Evolutionary conservation across 495 filamentous ascomycete genomes (phyloP).

Genomic region (Trichoderma erinaceum): DNA sequence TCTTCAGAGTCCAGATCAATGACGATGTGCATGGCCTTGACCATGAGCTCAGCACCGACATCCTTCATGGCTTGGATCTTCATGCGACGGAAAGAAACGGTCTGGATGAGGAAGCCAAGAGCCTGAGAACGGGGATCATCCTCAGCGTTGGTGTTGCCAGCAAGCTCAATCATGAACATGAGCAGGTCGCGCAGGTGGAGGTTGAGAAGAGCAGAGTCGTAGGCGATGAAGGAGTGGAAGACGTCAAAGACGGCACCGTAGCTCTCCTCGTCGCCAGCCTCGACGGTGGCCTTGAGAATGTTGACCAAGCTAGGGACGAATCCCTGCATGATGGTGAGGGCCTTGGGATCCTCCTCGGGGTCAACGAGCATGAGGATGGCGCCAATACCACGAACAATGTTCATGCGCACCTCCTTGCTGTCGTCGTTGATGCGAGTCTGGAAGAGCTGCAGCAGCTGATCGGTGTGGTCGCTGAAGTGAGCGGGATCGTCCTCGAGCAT

Average conservation of each 20-base stretch:
- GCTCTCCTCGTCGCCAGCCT: slow-evolving; percentile 73
- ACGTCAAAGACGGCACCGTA: slow-evolving; percentile 89
- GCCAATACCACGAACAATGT: slow-evolving; percentile 89
- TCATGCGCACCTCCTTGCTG: slow-evolving; percentile 85
- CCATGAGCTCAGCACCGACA: slow-evolving; percentile 78
- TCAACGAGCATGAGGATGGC: slow-evolving; percentile 83
- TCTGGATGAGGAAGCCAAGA: slow-evolving; percentile 88
- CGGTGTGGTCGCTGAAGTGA: slow-evolving; percentile 66
- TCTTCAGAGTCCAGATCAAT: slow-evolving; percentile 84
- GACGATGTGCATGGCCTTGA: slow-evolving; percentile 77
- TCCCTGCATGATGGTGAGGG: slow-evolving; percentile 65
- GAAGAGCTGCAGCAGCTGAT: slow-evolving; percentile 77
- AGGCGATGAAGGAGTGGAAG: slow-evolving; percentile 91
- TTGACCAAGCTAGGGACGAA: slow-evolving; percentile 83
- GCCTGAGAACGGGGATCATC: slow-evolving; percentile 86
- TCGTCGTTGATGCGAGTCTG: slow-evolving; percentile 83
- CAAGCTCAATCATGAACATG: slow-evolving; percentile 88
- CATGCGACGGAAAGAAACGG: slow-evolving; percentile 82
- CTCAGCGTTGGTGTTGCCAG: slow-evolving; percentile 63
- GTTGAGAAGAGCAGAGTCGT: slow-evolving; percentile 76
- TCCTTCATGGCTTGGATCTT: slow-evolving; percentile 79
- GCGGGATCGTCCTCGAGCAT: slow-evolving; percentile 80
- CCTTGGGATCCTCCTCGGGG: slow-evolving; percentile 69
- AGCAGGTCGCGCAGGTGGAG: slow-evolving; percentile 85
- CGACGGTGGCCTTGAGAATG: slow-evolving; percentile 76